Conservation (phyloP, 306 rosid genomes). For the Dicorynia guianensis region DNA sequence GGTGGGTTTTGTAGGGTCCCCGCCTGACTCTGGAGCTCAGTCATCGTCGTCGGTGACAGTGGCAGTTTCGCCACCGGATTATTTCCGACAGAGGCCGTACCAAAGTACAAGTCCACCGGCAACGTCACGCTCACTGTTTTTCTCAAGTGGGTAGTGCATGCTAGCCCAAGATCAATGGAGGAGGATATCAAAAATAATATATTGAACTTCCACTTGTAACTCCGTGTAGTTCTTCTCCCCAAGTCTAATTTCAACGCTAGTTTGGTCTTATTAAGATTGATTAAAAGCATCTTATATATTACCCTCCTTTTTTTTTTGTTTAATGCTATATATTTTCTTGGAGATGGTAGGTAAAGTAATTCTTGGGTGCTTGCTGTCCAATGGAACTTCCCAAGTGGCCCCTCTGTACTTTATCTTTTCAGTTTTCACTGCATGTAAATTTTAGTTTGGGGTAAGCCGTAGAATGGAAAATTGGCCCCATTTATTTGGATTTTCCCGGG, state of each 20-base stretch:
- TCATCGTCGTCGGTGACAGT: constrained; percentile 64
- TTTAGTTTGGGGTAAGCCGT: background rate
- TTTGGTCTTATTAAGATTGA: background rate
- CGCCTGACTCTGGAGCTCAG: constrained; percentile 54
- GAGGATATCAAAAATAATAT: constrained; percentile 28
- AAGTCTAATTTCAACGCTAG: background rate
- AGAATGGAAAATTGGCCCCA: background rate
- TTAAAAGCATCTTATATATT: background rate
- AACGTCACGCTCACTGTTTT: constrained; percentile 57
- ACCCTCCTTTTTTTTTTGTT: background rate
- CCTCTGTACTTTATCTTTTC: background rate
- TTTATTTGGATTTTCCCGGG: constrained; percentile 49
- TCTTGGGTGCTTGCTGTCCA: background rate
- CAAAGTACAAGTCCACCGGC: constrained; percentile 47
- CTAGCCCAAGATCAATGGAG: constrained; percentile 4
- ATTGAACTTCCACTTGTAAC: constrained; percentile 6
- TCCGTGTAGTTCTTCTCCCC: background rate
- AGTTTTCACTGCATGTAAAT: background rate
- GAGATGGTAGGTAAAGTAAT: background rate
- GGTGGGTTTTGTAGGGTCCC: constrained; percentile 44
- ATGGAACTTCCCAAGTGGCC: background rate
- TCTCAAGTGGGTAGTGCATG: constrained; percentile 49
- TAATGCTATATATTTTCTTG: background rate
- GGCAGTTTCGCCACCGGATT: constrained; percentile 65
- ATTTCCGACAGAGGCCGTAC: constrained; percentile 56